Base-by-base conservation (phyloP, 169 alveolate genomes). In the Amoebophrya sp. region DNA sequence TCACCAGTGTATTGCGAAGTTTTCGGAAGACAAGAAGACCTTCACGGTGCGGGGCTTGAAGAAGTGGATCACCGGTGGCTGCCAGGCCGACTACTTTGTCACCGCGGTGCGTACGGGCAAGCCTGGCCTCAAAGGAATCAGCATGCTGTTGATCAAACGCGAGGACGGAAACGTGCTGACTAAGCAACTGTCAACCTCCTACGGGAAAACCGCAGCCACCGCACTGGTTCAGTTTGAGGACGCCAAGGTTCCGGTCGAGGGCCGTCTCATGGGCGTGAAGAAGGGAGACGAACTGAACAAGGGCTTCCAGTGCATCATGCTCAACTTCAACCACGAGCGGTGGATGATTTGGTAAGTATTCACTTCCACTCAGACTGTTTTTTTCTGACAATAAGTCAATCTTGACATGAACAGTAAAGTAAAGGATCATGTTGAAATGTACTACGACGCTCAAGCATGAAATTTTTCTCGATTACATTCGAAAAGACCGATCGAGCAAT, bases 51-150 rank as follows among this genome's bases (percentile, higher is more conserved):
- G 91, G 32, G 95, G 95, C 39, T 54, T 89, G 90, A 93, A 93
- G 93, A 93, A 93, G 92, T 93, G 94, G 94, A 93, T 93, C 92
- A 93, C 95, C 1, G 92, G 89, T 1, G 95, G 95, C 40, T 47
- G 47, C 90, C 39, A 40, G 35, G 93, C 93, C 0, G 94, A 90
- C 77, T 93, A 90, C 89, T 93, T 93, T 89, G 91, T 91, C 40
- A 92, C 93, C 14, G 94, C 94, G 39, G 95, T 92, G 77, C 91
- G 95, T 47, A 93, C 95, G 23, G 95, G 93, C 23, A 77, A 89
- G 38, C 39, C 55, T 33, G 93, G 93, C 35, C 25, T 55, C 41
- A 47, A 83, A 14, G 95, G 95, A 0, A 91, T 90, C 12, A 77
- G 77, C 38, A 91, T 91, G 93, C 40, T 91, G 40, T 77, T 91